A percentile compares a stretch with the other conserved stretches of the same genome.
phyloP scores from a whole-genome alignment of 2,329 filamentous ascomycete species.

The Neofusicoccum umdonicola region DNA sequence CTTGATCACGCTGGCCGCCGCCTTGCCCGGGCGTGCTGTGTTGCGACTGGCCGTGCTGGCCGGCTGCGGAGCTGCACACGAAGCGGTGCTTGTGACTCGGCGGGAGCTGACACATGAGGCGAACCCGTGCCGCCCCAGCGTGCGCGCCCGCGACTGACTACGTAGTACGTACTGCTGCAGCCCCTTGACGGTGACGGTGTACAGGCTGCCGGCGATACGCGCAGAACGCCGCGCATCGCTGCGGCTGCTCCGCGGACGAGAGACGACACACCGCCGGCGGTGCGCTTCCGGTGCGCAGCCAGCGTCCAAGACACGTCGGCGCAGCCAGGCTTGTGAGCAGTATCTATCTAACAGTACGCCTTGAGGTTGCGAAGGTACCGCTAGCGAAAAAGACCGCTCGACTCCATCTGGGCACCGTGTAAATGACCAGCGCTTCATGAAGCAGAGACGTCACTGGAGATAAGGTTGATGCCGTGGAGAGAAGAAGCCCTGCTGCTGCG shows the following conservation, averaged over 20 bases:
- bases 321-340: conserved; percentile 67
- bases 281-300: no score
- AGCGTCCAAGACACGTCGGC: no score
- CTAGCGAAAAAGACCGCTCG: conserved; percentile 93
- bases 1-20: not conserved
- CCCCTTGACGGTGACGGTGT: no score
- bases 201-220: no score
- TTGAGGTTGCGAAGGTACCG: conserved; percentile 75
- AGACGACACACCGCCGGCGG: not conserved
- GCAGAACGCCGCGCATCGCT: no score
- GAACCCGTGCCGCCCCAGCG: not conserved
- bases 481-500: conserved; percentile 26
- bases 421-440: conserved; percentile 79
- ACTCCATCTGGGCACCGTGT: conserved; percentile 76
- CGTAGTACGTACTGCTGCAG: not conserved
- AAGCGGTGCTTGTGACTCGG: not conserved
- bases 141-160: not conserved
- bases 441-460: conserved; percentile 71
- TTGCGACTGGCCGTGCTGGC: not conserved
- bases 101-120: conserved; percentile 6
- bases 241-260: not conserved
- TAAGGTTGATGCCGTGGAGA: conserved; percentile 79
- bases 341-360: conserved; percentile 96
- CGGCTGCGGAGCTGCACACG: not conserved
- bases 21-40: no score